Conservation (phyloP, 2,329 filamentous ascomycete genomes). For the Diaporthe batatas region DNA sequence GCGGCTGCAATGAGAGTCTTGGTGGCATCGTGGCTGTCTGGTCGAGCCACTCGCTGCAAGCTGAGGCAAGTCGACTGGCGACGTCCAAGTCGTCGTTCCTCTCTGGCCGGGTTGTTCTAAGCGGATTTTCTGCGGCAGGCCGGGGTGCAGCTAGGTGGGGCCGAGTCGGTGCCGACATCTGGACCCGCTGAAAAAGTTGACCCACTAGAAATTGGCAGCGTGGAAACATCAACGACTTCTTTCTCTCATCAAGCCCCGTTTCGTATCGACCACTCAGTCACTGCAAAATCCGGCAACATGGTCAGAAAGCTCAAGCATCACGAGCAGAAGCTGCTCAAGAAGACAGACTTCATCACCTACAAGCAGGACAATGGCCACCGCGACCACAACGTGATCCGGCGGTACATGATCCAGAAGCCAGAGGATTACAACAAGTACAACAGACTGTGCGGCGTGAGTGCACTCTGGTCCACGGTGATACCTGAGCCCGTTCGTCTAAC, state of each 20-base stretch:
- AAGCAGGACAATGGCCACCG: slow-evolving; percentile 90
- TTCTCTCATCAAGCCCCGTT: neutral
- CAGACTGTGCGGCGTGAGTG: slow-evolving; percentile 75
- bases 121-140: slow-evolving; percentile 41
- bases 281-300: slow-evolving; percentile 67
- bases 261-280: neutral
- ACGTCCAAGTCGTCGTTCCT: neutral
- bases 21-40: slow-evolving; percentile 40
- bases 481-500: slow-evolving; percentile 46
- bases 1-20: slow-evolving; percentile 38
- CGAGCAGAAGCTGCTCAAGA: slow-evolving; percentile 94
- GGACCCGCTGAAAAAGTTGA: slow-evolving; percentile 36
- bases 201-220: slow-evolving; percentile 44
- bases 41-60: slow-evolving; percentile 3
- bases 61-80: slow-evolving; percentile 1
- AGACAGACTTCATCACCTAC: slow-evolving; percentile 94
- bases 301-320: slow-evolving; percentile 96
- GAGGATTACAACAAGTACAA: slow-evolving; percentile 83
- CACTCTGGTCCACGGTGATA: neutral
- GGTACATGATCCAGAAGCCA: slow-evolving; percentile 92
- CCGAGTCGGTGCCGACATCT: slow-evolving; percentile 34
- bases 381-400: slow-evolving; percentile 81
- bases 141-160: slow-evolving; percentile 24
- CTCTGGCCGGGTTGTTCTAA: slow-evolving; percentile 5
- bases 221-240: slow-evolving; percentile 23